Base-by-base conservation (phyloP, 371 early-diverging fungal species). In the Rhizopus arrhizus region DNA sequence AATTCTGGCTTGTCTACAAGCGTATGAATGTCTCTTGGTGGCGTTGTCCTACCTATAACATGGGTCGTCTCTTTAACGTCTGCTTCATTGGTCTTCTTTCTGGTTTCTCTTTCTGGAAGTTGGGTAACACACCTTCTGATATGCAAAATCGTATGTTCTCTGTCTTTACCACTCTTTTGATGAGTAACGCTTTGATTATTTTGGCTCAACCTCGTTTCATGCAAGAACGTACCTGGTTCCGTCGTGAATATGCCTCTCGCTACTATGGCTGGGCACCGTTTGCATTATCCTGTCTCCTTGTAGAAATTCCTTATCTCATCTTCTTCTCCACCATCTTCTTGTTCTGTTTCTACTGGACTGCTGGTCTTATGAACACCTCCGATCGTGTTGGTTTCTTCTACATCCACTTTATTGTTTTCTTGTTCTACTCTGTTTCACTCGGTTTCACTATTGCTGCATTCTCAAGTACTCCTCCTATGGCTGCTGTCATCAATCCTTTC, bases 61-160 rank as follows among this genome's bases (percentile, higher is more conserved):
- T 87, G 61, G 88, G 88, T 50, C 84, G 85, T 60, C 56, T 84
- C 53, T 72, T 74, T 50, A 77, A 82, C 60, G 75, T 77, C 51
- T 51, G 68, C 58, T 68, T 83, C 53, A 74, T 75, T 59, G 83
- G 81, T 22, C 74, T 90, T 28, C 65, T 88, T 29, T 81, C 87
- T 47, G 92, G 91, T 35, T 87, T 93, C 72, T 82, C 91, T 8
- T 93, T 85, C 70, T 89, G 79, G 82, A 81, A 86, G 42, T 68
- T 84, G 1, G 77, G 77, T 31, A 36, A 70, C 53, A 73, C 86
- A 28, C 68, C 84, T 10, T 63, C 80, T 33, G 91, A 90, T 58
- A 74, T 89, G 54, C 84, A 86, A 58, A 88, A 88, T 63, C 78
- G 86, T 49, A 75, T 88, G 40, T 91, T 91, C 68, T 85, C 86